These are phyloP conservation scores for Cornus kousa DNA, from an alignment of 148 eudicot species.

Conservation along the genomic window DNA sequence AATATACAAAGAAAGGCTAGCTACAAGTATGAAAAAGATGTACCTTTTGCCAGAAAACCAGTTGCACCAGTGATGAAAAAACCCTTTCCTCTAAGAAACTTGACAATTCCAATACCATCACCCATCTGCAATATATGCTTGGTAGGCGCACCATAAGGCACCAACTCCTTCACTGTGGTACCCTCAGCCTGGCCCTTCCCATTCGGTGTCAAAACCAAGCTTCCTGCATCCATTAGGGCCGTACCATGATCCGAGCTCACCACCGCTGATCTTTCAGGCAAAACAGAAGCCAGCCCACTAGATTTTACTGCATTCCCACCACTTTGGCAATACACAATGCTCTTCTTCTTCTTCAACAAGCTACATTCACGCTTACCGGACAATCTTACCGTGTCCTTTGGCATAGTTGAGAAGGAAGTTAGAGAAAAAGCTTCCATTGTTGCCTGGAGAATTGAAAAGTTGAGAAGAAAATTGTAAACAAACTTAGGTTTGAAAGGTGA, in stretches of 20 bases:
- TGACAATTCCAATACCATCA: conserved; percentile 73
- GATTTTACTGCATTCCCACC: conserved; percentile 47
- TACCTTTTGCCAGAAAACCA: conserved; percentile 96
- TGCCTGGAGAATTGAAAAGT: conserved; percentile 27
- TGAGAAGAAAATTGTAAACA: conserved; percentile 17
- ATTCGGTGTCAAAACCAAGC: conserved; percentile 50
- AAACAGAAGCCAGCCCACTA: conserved; percentile 46
- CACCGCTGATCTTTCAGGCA: conserved; percentile 50
- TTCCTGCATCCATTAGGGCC: conserved; percentile 44
- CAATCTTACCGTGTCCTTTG: conserved; percentile 17
- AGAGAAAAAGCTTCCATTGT: conserved; percentile 86
- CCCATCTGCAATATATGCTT: conserved; percentile 40
- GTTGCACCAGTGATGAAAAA: conserved; percentile 91
- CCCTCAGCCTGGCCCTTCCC: conserved; percentile 34
- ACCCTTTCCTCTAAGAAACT: conserved; percentile 67
- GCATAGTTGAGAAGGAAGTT: conserved; percentile 45
- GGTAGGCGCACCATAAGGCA: conserved; percentile 32
- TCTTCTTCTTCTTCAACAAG: conserved; percentile 29
- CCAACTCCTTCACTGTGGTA: conserved; percentile 42
- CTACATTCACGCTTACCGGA: conserved; percentile 17
- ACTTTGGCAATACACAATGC: conserved; percentile 49
- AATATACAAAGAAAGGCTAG: too few species aligned
- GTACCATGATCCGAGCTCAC: conserved; percentile 34
- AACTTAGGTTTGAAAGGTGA: conserved; percentile 22
- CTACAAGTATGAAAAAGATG: neutral